Conservation (phyloP, 2,329 filamentous ascomycete species). For the Neofusicoccum cordaticola region DNA sequence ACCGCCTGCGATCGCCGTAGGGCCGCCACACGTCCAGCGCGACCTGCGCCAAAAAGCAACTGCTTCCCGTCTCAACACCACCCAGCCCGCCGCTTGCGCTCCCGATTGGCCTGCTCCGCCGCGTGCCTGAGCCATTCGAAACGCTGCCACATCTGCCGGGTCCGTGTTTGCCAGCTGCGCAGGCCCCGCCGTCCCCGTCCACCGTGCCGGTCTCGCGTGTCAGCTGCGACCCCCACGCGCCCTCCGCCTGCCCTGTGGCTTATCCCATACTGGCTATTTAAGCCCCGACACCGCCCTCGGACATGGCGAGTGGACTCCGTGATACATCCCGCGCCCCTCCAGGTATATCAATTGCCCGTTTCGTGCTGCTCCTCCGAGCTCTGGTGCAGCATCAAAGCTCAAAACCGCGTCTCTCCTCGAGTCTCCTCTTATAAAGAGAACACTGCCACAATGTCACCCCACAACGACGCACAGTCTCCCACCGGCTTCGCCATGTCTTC, state of each 20-base stretch:
- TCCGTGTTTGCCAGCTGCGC: background rate
- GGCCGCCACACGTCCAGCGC: background rate
- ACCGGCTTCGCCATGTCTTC: slow-evolving; percentile 30
- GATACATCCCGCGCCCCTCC: background rate
- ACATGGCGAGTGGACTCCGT: background rate
- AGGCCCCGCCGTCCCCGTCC: background rate
- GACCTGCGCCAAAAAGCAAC: background rate
- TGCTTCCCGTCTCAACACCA: background rate
- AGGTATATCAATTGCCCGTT: background rate
- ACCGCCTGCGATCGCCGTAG: background rate
- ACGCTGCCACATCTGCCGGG: background rate
- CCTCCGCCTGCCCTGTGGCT: background rate
- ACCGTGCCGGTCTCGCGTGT: background rate
- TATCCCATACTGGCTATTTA: background rate
- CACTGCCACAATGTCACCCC: slow-evolving; percentile 34
- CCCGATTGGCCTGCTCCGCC: background rate
- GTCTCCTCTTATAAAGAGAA: background rate
- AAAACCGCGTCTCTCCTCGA: background rate
- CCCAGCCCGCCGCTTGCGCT: background rate
- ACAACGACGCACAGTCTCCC: slow-evolving; percentile 38
- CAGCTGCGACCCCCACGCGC: background rate
- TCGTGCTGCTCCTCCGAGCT: background rate
- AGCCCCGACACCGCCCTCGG: background rate
- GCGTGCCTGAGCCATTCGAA: background rate
- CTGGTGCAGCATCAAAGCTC: background rate